These are phyloP conservation scores for Annulohypoxylon moriforme DNA, from an alignment of 495 filamentous ascomycete species.

Conservation along the genomic window DNA sequence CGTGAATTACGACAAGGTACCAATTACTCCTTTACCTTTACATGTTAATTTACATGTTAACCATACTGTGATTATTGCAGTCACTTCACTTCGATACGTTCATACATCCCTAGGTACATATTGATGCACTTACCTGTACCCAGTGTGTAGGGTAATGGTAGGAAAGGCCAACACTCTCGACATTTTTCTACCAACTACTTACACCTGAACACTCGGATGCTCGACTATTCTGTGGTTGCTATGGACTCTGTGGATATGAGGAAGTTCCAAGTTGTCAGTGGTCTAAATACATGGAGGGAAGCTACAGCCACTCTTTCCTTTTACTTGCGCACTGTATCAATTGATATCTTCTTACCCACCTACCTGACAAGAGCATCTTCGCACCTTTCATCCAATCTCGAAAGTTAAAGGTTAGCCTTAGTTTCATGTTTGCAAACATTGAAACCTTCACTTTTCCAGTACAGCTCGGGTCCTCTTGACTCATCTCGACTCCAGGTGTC, in stretches of 20 bases:
- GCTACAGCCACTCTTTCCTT: not conserved
- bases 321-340: not conserved
- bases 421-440: not conserved
- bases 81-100: not conserved
- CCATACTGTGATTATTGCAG: not conserved
- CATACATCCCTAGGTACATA: not conserved
- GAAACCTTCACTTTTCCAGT: not conserved
- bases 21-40: not conserved
- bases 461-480: not conserved
- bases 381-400: not conserved
- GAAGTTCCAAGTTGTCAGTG: not conserved
- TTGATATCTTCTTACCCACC: not conserved
- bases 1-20: conserved; percentile 23
- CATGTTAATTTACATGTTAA: not conserved
- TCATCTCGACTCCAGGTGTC: not conserved
- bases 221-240: not conserved
- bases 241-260: not conserved
- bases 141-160: too few species aligned
- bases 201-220: not conserved
- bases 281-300: not conserved
- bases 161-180: too few species aligned
- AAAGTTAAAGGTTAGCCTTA: not conserved
- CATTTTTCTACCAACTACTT: too few species aligned
- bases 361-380: too few species aligned
- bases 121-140: too few species aligned